Evolutionary conservation across 495 filamentous ascomycete genomes (phyloP).

Genomic region (Astrothelium macrocarpum): DNA sequence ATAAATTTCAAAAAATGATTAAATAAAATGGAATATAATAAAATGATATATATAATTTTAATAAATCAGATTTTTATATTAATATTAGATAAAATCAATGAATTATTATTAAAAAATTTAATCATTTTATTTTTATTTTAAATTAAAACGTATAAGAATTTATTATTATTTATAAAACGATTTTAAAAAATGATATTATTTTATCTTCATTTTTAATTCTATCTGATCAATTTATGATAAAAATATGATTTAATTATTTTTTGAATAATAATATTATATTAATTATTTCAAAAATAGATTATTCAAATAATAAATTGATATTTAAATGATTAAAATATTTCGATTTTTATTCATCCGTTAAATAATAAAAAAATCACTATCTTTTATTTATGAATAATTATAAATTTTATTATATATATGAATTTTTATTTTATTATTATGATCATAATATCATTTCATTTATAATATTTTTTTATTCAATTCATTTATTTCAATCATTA

Average conservation of each 20-base stretch:
- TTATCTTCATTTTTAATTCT: slow-evolving; percentile 12
- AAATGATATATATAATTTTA: slow-evolving; percentile 10
- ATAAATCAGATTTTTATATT: slow-evolving; percentile 13
- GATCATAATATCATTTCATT: slow-evolving; percentile 10
- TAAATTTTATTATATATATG: slow-evolving; percentile 1
- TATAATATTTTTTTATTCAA: slow-evolving; percentile 7
- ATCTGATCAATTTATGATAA: no score
- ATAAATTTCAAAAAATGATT: slow-evolving; percentile 4
- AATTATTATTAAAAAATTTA: no score
- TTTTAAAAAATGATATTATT: background rate
- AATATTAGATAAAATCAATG: background rate
- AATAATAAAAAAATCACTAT: no score
- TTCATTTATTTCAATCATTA: no score
- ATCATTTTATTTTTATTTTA: no score
- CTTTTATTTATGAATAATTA: slow-evolving; percentile 5
- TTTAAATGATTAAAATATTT: background rate
- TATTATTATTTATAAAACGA: slow-evolving; percentile 11
- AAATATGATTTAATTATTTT: background rate
- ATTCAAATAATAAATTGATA: slow-evolving; percentile 1
- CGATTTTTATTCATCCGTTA: no score
- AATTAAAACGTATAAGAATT: no score
- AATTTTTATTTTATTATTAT: slow-evolving; percentile 5
- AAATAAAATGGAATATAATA: slow-evolving; percentile 3
- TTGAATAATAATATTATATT: background rate
- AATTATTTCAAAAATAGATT: background rate